Percentiles rank a stretch among this genome's conserved stretches.
Evolutionary conservation across 768 basidiomycete genomes (phyloP).

Genomic region (Lentinula edodes): DNA sequence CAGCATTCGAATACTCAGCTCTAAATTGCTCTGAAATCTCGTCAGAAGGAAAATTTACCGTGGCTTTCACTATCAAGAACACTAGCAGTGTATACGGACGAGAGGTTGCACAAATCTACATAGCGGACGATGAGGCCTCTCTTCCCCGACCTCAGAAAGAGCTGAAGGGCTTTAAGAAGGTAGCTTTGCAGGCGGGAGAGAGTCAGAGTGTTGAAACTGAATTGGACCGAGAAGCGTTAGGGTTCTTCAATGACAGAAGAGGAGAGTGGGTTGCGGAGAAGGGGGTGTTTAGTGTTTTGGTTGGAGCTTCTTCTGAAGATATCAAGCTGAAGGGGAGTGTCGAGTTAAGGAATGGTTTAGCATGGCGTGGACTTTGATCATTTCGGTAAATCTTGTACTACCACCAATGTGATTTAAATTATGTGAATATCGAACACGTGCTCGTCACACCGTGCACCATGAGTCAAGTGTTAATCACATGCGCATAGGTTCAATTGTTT

Average conservation of each 20-base stretch:
- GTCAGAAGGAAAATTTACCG: slow-evolving; percentile 25
- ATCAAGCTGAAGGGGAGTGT: slow-evolving; percentile 29
- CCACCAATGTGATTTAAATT: neutral
- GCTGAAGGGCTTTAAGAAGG: slow-evolving; percentile 44
- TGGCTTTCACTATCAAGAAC: slow-evolving; percentile 42
- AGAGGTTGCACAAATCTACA: slow-evolving; percentile 45
- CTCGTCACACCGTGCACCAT: neutral
- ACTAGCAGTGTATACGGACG: slow-evolving; percentile 35
- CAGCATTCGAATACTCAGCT: slow-evolving; percentile 47
- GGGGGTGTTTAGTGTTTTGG: slow-evolving; percentile 38
- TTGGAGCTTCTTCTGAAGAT: slow-evolving; percentile 42
- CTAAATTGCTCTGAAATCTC: slow-evolving; percentile 29
- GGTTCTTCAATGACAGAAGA: slow-evolving; percentile 42
- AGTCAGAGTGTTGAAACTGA: slow-evolving; percentile 28
- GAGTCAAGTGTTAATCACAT: neutral
- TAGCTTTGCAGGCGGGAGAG: slow-evolving; percentile 38
- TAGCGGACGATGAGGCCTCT: slow-evolving; percentile 34
- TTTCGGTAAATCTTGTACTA: neutral
- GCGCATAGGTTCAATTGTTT: neutral
- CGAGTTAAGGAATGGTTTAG: slow-evolving; percentile 27
- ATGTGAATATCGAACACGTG: too few relatives aligned
- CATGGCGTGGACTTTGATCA: slow-evolving; percentile 36
- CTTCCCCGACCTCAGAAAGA: slow-evolving; percentile 41
- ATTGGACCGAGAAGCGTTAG: slow-evolving; percentile 42
- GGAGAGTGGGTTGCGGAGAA: slow-evolving; percentile 42